Percentiles rank a stretch among this genome's conserved stretches.
Evolutionary conservation across 192 early-diverging fungal genomes (phyloP).

Genomic region (Rhizophlyctis rosea): DNA sequence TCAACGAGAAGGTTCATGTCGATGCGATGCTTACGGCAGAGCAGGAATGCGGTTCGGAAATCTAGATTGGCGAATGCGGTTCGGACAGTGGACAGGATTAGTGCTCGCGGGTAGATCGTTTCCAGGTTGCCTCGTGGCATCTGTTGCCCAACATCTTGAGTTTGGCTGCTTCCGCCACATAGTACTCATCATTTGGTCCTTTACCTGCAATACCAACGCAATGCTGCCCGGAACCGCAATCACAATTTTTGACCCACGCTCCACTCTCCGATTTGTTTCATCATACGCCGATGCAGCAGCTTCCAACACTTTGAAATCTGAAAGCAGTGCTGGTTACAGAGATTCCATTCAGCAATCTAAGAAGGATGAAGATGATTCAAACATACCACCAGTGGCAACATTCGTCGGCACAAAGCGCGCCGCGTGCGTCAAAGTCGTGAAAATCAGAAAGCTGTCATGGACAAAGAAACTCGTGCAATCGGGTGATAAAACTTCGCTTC

Average conservation of each 20-base stretch:
- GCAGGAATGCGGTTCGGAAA: conserved; percentile 74
- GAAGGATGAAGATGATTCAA: conserved; percentile 10
- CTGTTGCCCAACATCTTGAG: conserved; percentile 50
- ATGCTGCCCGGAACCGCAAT: conserved; percentile 66
- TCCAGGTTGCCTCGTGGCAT: conserved; percentile 99
- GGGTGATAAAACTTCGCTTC: conserved; percentile 62
- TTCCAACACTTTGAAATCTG: conserved; percentile 11
- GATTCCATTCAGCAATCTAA: no score
- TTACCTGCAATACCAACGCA: conserved; percentile 68
- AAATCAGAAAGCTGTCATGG: conserved; percentile 77
- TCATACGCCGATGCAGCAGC: conserved; percentile 51
- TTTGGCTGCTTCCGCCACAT: background rate
- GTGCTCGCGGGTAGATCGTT: conserved; percentile 84
- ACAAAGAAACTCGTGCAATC: conserved; percentile 86
- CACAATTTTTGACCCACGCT: conserved; percentile 88
- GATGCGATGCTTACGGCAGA: conserved; percentile 86
- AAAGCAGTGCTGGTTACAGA: no score
- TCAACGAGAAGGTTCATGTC: conserved; percentile 92
- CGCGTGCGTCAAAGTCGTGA: conserved; percentile 79
- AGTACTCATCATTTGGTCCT: no score
- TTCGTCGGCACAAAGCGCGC: conserved; percentile 68
- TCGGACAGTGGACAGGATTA: conserved; percentile 75
- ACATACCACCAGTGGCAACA: background rate
- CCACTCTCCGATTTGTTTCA: conserved; percentile 73
- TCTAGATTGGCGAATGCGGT: conserved; percentile 59